Evolutionary conservation across 768 basidiomycete species (phyloP).

Genomic region (Mycena chlorophos): DNA sequence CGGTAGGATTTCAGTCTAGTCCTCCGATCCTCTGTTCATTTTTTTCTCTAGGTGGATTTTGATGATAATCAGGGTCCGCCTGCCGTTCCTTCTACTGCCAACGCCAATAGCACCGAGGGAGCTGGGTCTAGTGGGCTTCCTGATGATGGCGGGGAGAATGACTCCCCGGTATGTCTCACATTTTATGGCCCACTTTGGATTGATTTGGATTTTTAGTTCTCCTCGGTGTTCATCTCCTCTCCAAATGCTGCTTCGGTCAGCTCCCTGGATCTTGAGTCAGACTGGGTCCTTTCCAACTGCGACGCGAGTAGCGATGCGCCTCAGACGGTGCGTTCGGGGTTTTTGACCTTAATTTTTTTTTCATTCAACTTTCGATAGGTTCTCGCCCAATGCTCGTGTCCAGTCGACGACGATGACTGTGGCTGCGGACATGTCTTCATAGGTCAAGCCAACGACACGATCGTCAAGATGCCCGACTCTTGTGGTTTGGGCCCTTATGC

Average conservation of each 20-base stretch:
- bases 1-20: no score
- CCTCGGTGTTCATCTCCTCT: conserved; percentile 25
- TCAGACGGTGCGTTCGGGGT: not conserved
- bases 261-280: not conserved
- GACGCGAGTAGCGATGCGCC: not conserved
- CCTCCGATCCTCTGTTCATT: no score
- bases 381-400: conserved; percentile 21
- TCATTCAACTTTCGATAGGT: conserved; percentile 15
- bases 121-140: not conserved
- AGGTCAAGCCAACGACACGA: conserved; percentile 26
- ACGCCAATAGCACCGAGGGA: no score
- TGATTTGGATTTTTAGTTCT: no score
- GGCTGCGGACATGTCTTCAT: conserved; percentile 26
- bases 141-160: conserved; percentile 4
- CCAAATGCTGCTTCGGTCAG: conserved; percentile 2
- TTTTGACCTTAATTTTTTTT: not conserved
- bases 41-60: no score
- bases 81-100: no score
- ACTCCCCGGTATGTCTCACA: no score
- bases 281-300: conserved; percentile 9
- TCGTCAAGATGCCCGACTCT: conserved; percentile 25
- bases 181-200: no score
- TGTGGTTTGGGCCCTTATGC: conserved; percentile 30
- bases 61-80: no score
- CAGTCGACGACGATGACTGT: conserved; percentile 4